These are phyloP conservation scores for Globisporangium cederbergense DNA, from an alignment of 352 stramenopile species.

Conservation along the genomic window DNA sequence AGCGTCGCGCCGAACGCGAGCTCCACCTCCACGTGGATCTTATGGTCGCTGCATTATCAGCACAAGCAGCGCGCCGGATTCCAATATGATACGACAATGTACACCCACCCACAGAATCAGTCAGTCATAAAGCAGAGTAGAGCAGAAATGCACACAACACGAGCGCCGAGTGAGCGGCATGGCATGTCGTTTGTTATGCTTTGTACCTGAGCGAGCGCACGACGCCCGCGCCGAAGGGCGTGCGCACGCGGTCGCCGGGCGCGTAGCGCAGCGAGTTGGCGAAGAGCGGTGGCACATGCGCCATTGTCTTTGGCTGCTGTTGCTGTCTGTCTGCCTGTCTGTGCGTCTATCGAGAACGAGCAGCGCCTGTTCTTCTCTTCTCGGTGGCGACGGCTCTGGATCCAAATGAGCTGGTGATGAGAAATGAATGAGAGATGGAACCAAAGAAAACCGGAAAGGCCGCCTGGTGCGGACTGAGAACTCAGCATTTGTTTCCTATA, in stretches of 20 bases:
- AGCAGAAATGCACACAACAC: not conserved
- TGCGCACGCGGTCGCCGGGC: constrained; percentile 58
- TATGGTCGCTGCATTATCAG: constrained; percentile 30
- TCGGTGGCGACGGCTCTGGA: not conserved
- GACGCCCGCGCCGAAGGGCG: constrained; percentile 54
- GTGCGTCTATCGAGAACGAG: not conserved
- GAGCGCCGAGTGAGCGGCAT: not conserved
- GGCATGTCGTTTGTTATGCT: not conserved
- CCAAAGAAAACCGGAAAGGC: too few relatives aligned
- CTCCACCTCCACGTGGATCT: constrained; percentile 51
- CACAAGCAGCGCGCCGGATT: not conserved
- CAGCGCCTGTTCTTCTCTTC: too few relatives aligned
- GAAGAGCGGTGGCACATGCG: constrained; percentile 62
- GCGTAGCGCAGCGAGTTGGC: constrained; percentile 65
- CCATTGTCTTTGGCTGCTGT: constrained; percentile 1
- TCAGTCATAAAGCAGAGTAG: not conserved
- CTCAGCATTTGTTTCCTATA: too few relatives aligned
- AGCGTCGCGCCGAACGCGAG: constrained; percentile 50
- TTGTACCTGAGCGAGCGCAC: constrained; percentile 34
- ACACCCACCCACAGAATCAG: constrained; percentile 14
- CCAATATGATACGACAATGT: not conserved
- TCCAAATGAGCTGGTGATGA: too few relatives aligned
- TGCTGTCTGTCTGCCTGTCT: not conserved
- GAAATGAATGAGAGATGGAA: too few relatives aligned
- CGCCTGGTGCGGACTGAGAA: too few relatives aligned